These are phyloP conservation scores for Pinus albicaulis DNA, from an alignment of 75 land plant species.

Conservation along the genomic window DNA sequence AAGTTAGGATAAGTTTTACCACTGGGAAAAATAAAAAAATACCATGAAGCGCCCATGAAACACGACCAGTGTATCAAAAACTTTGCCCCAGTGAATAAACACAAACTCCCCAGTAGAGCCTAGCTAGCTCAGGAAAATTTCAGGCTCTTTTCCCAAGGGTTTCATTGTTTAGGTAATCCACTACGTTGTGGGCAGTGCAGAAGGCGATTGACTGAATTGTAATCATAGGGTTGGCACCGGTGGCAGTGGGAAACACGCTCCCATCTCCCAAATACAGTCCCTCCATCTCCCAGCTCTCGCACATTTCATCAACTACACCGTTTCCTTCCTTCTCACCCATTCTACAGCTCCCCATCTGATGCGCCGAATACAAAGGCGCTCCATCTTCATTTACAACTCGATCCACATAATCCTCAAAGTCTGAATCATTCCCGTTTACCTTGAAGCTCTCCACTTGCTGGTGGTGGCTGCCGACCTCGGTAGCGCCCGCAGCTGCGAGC, in stretches of 20 bases:
- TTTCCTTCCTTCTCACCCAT: slow-evolving; percentile 9
- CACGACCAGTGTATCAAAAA: too few species aligned
- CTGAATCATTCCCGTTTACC: slow-evolving; percentile 1
- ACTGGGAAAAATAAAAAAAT: too few species aligned
- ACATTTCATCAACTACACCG: not conserved
- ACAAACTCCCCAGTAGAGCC: too few species aligned
- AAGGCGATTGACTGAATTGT: slow-evolving; percentile 21
- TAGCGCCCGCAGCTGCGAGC: slow-evolving; percentile 29
- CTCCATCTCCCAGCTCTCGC: slow-evolving; percentile 22
- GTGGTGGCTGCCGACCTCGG: slow-evolving; percentile 18
- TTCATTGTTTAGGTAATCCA: too few species aligned
- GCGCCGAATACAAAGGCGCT: too few species aligned
- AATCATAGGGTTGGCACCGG: slow-evolving; percentile 29
- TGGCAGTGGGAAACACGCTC: slow-evolving; percentile 23
- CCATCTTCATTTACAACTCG: not conserved
- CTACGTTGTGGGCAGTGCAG: slow-evolving; percentile 2
- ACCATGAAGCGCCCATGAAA: too few species aligned
- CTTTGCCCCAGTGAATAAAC: too few species aligned
- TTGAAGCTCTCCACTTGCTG: not conserved
- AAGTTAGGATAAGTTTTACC: too few species aligned
- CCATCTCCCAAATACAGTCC: slow-evolving; percentile 24
- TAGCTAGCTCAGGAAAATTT: too few species aligned
- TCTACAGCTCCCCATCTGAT: slow-evolving; percentile 8
- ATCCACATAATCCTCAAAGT: not conserved
- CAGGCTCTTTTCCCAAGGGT: not conserved